These are phyloP conservation scores for Cyanidiococcus yangmingshanensis DNA, from an alignment of 23 red algal species.

Conservation along the genomic window DNA sequence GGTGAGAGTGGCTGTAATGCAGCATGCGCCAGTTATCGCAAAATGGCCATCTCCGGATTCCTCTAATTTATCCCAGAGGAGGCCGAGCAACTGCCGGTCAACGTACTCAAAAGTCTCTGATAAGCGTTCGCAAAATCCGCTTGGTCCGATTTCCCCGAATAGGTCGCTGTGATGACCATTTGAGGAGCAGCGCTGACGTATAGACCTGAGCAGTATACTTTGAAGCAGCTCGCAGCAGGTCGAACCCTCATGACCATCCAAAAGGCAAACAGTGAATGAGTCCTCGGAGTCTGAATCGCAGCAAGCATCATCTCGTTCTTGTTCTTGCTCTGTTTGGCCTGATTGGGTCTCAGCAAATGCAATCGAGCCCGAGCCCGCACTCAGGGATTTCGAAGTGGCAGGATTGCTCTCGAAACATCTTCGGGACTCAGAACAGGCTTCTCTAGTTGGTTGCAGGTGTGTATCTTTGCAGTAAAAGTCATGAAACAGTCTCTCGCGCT, in stretches of 20 bases:
- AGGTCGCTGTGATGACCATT: neutral
- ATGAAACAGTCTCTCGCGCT: neutral
- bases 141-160: neutral
- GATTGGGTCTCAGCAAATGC: neutral
- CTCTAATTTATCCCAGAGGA: neutral
- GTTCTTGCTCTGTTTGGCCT: neutral
- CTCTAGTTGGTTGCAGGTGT: neutral
- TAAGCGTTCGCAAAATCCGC: neutral
- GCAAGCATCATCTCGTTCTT: neutral
- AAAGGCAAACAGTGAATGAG: constrained; percentile 4
- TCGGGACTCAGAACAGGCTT: neutral
- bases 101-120: neutral
- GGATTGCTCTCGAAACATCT: neutral
- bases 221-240: constrained; percentile 8
- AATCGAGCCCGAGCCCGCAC: neutral
- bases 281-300: neutral
- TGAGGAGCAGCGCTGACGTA: neutral
- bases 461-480: neutral
- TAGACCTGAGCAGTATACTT: neutral
- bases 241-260: neutral
- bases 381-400: neutral
- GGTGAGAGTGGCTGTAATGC: neutral
- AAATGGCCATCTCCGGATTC: neutral
- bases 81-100: neutral
- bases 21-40: constrained; percentile 2